These are phyloP conservation scores for Apiotrichum sp. DNA, from an alignment of 1,284 basidiomycete genomes.

Conservation along the genomic window DNA sequence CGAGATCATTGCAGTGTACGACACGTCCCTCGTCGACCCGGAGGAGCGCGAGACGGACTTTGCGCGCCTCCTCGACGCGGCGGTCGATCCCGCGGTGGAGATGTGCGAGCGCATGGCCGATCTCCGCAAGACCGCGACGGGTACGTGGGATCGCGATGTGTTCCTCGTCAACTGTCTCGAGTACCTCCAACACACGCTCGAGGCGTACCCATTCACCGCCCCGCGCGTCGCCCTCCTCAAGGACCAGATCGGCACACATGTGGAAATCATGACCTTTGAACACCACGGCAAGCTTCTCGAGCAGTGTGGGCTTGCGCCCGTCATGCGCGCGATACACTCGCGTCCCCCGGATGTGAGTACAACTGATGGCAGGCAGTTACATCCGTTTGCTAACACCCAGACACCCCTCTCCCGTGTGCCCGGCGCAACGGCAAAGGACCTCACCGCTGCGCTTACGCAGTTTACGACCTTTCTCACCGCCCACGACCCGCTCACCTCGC, in stretches of 20 bases:
- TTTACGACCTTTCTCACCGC: constrained; percentile 49
- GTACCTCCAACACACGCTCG: constrained; percentile 68
- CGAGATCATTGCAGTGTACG: constrained; percentile 81
- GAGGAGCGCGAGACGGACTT: constrained; percentile 54
- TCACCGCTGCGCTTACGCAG: constrained; percentile 36
- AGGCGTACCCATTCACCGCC: constrained; percentile 65
- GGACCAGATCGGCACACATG: constrained; percentile 58
- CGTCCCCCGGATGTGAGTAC: constrained; percentile 55
- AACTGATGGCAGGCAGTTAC: background rate
- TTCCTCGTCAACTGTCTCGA: constrained; percentile 79
- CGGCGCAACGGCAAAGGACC: constrained; percentile 38
- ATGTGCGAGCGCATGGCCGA: constrained; percentile 66
- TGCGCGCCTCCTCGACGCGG: constrained; percentile 65
- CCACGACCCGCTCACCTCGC: constrained; percentile 49
- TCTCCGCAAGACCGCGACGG: constrained; percentile 44
- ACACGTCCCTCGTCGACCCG: constrained; percentile 62
- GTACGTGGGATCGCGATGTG: constrained; percentile 69
- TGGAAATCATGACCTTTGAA: constrained; percentile 64
- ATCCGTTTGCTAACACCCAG: constrained; percentile 41
- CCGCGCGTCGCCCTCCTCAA: constrained; percentile 59
- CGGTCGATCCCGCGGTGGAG: constrained; percentile 73
- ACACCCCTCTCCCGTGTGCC: constrained; percentile 52
- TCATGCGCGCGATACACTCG: constrained; percentile 56
- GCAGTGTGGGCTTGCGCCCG: constrained; percentile 66
- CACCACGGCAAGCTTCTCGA: constrained; percentile 67